phyloP scores from a whole-genome alignment of 805 yeast genomes.

The Geotrichum ghanense region DNA sequence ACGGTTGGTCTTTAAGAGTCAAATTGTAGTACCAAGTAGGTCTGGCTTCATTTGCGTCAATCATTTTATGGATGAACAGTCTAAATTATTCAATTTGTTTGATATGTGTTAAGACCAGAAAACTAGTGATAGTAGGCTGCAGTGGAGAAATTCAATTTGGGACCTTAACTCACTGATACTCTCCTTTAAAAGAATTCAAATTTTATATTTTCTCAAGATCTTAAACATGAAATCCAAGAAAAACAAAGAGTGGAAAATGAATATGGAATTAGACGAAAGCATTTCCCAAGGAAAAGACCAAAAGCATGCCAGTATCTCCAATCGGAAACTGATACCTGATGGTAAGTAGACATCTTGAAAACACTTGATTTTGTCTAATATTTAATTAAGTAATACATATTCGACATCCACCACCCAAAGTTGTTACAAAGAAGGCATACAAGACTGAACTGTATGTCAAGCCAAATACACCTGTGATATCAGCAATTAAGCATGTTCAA shows the following conservation, averaged over 20 bases:
- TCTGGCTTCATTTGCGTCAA: background rate
- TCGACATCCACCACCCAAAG: constrained; percentile 44
- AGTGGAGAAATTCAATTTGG: no score
- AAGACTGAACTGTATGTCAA: constrained; percentile 46
- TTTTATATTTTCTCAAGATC: no score
- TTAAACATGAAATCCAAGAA: no score
- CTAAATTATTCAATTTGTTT: no score
- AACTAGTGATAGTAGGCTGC: no score
- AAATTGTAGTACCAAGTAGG: background rate
- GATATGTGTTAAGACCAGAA: no score
- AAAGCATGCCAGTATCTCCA: background rate
- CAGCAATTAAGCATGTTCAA: constrained; percentile 56
- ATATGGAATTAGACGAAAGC: no score
- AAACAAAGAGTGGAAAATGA: no score
- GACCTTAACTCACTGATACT: no score
- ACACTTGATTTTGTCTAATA: background rate
- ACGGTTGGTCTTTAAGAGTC: background rate
- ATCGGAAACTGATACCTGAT: constrained; percentile 1
- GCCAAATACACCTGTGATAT: constrained; percentile 55
- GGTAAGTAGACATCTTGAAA: background rate
- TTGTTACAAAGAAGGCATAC: constrained; percentile 31
- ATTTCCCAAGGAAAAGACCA: no score
- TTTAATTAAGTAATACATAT: constrained; percentile 23
- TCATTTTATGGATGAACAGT: no score
- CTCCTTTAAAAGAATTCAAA: no score